Base-by-base conservation (phyloP, 495 filamentous ascomycete species). In the Schizothecium vesticola region DNA sequence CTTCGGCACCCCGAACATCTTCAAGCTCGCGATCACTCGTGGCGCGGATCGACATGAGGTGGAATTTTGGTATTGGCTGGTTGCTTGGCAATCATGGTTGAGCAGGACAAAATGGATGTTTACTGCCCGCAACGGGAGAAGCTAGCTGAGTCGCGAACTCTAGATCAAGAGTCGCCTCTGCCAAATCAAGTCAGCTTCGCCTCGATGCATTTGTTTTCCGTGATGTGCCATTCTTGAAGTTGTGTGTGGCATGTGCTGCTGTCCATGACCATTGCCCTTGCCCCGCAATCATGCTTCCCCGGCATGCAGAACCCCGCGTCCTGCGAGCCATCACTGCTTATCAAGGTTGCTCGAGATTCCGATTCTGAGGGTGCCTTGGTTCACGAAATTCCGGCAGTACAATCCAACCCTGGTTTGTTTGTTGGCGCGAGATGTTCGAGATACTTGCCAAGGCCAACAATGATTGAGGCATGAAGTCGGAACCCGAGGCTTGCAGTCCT, bases 1-100 rank as follows among this genome's bases (percentile, higher is more conserved):
- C 61, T 67, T 74, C 68, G 61, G 61, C 66, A 74, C 59, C 58
- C 36, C 22, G 63, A 51, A 23, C 31, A 67, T 66, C 60, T 72
- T 61, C 31, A 56, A 56, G 55, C 56, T 31, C 31, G 65, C 64
- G 71, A 63, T 64, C 69, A 70, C 24, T 23, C 64, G 65, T 16
- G 58, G 64, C 43, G 68, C 63, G 68, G 68, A 65, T 43, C 26
- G 65, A 66, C 59, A 51, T 51, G 70, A 60, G 74, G 66, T 72
- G 72, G 70, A 69, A 66, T 69, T 59, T 68, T 70, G 70, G 68
- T 64, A 69, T 65, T 71, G 70, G 70, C 69, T 73, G 75, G 68
- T 76, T 76, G 72, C 69, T 62, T 68, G 69, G 61, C 72, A 71
- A 77, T 58, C 22, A 59, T 36, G 24, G 74, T 76, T 75, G 75